A percentile compares a stretch with the other conserved stretches of the same genome.
Evolutionary conservation across 2,329 filamentous ascomycete genomes (phyloP).

Genomic region (Aspergillus luchuensis): DNA sequence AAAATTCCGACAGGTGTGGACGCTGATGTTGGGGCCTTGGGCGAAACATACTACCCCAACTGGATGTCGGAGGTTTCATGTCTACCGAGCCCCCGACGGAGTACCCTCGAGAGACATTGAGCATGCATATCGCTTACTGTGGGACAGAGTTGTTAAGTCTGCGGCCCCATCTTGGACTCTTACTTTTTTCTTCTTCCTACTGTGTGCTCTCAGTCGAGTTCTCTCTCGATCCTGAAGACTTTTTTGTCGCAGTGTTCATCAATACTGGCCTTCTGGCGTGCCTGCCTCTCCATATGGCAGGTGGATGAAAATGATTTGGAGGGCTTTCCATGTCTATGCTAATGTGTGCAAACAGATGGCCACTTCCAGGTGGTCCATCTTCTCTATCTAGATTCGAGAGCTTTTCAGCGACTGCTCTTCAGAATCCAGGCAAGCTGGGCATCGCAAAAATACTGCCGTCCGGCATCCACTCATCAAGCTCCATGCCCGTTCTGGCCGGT

Average conservation of each 20-base stretch:
- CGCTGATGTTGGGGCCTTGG: background rate
- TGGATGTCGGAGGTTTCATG: conserved; percentile 11
- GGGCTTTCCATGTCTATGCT: background rate
- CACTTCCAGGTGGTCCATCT: background rate
- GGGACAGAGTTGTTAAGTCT: background rate
- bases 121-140: background rate
- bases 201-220: background rate
- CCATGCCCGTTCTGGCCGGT: conserved; percentile 28
- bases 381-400: background rate
- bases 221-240: background rate
- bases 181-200: background rate
- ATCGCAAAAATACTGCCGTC: conserved; percentile 33
- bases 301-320: background rate
- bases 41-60: background rate
- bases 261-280: background rate
- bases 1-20: background rate
- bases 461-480: conserved; percentile 35
- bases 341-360: background rate
- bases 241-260: background rate
- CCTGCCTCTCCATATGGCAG: background rate
- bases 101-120: background rate
- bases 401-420: background rate
- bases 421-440: conserved; percentile 33
- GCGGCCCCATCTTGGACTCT: background rate
- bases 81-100: conserved; percentile 8